Base-by-base conservation (phyloP, 306 rosid genomes). In the Ceratonia siliqua region DNA sequence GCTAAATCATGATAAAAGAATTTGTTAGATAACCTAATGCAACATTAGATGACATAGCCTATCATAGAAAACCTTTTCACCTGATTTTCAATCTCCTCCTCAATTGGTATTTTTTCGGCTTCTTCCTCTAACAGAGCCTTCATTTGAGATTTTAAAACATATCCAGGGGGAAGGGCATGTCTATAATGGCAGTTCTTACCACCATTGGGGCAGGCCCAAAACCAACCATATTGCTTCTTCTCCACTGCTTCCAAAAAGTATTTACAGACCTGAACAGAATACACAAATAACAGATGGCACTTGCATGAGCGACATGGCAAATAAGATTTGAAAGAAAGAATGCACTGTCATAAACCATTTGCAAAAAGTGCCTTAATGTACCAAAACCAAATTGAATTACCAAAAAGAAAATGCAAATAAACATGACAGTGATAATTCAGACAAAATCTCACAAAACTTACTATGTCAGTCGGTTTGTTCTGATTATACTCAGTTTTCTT, bases 111-210 rank as follows among this genome's bases (percentile, higher is more conserved):
- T 83, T 87, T 92, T 0, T 90, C 85, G 58, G 78, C 20, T 77
- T 95, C 99, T 71, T 89, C 91, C 56, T 89, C 97, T 52, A 94
- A 86, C 75, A 94, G 88, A 57, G 96, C 96, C 87, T 92, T 92
- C 99, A 95, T 95, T 85, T 92, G 99, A 74, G 99, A 95, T 81
- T 95, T 95, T 48, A 95, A 87, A 74, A 92, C 6, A 82, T 92
- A 95, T 59, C 99, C 99, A 3, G 98, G 89, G 28, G 98, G 98
- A 72, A 95, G 98, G 63, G 99, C 99, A 85, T 94, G 99, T 77
- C 97, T 90, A 77, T 94, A 94, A 70, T 90, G 96, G 85, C 99
- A 95, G 38, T 86, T 94, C 83, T 88, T 89, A 68, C 85, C 93
- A 77, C 98, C 98, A 77, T 92, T 95, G 22, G 97, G 98, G 78